These are phyloP conservation scores for Neonectria neomacrospora DNA, from an alignment of 2,329 filamentous ascomycete species.

Conservation along the genomic window DNA sequence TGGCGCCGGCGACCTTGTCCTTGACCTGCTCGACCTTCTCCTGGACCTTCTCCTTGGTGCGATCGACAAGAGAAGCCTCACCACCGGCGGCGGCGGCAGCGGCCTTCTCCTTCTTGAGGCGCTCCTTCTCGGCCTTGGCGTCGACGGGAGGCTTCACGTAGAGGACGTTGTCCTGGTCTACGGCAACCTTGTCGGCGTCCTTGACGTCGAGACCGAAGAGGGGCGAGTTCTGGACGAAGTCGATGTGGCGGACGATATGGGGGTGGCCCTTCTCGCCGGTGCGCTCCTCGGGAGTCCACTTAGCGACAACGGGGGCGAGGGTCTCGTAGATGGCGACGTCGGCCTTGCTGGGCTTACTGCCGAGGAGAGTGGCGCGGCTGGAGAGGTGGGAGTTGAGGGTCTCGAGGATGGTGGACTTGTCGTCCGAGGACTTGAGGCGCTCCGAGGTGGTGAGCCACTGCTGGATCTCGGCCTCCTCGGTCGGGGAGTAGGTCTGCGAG, in stretches of 20 bases:
- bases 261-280: conserved; percentile 91
- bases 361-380: conserved; percentile 88
- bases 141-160: conserved; percentile 91
- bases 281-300: conserved; percentile 86
- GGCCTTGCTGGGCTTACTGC: conserved; percentile 87
- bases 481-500: conserved; percentile 75
- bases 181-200: conserved; percentile 78
- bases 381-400: conserved; percentile 88
- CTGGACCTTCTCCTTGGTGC: conserved; percentile 69
- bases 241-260: conserved; percentile 89
- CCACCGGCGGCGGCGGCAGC: conserved; percentile 67
- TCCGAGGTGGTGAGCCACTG: conserved; percentile 87
- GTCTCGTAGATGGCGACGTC: conserved; percentile 86
- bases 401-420: conserved; percentile 76
- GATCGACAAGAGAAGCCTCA: conserved; percentile 64
- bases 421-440: conserved; percentile 67
- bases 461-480: conserved; percentile 87
- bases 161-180: conserved; percentile 83
- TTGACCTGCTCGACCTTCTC: conserved; percentile 64
- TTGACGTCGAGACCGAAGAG: conserved; percentile 77
- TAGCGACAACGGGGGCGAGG: conserved; percentile 78
- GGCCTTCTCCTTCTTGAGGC: conserved; percentile 95
- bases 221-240: conserved; percentile 92
- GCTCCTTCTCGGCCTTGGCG: conserved; percentile 95
- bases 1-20: conserved; percentile 51